Evolutionary conservation across 2,329 filamentous ascomycete genomes (phyloP).

Genomic region (Aspergillus sojae): DNA sequence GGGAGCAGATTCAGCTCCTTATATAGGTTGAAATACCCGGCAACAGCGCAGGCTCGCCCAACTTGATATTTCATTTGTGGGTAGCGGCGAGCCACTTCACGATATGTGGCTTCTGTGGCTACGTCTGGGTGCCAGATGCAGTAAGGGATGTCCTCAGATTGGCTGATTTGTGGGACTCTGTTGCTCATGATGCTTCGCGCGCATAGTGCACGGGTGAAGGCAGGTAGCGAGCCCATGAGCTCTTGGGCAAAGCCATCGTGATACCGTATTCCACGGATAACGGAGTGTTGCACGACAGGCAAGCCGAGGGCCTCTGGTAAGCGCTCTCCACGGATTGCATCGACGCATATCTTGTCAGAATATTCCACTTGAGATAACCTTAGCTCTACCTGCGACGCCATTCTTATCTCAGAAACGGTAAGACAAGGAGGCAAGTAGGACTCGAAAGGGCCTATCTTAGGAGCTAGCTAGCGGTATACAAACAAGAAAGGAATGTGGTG

Average conservation of each 20-base stretch:
- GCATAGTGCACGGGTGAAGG: conserved; percentile 17
- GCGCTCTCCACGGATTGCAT: neutral
- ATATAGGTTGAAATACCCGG: conserved; percentile 22
- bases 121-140: conserved; percentile 48
- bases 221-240: conserved; percentile 14
- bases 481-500: too few species aligned
- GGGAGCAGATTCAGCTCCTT: conserved; percentile 21
- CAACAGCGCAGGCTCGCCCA: conserved; percentile 24
- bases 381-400: too few species aligned
- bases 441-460: too few species aligned
- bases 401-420: too few species aligned
- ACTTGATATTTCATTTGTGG: conserved; percentile 33
- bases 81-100: conserved; percentile 33
- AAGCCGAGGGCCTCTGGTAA: conserved; percentile 1
- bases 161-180: conserved; percentile 30
- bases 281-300: neutral
- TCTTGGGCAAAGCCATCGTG: conserved; percentile 7
- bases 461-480: too few species aligned
- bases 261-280: conserved; percentile 12
- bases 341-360: neutral
- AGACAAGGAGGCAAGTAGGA: too few species aligned
- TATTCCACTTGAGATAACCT: too few species aligned
- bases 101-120: conserved; percentile 41
- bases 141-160: conserved; percentile 36
- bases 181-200: conserved; percentile 24